These are phyloP conservation scores for Venturia nashicola DNA, from an alignment of 2,329 filamentous ascomycete species.

Conservation along the genomic window DNA sequence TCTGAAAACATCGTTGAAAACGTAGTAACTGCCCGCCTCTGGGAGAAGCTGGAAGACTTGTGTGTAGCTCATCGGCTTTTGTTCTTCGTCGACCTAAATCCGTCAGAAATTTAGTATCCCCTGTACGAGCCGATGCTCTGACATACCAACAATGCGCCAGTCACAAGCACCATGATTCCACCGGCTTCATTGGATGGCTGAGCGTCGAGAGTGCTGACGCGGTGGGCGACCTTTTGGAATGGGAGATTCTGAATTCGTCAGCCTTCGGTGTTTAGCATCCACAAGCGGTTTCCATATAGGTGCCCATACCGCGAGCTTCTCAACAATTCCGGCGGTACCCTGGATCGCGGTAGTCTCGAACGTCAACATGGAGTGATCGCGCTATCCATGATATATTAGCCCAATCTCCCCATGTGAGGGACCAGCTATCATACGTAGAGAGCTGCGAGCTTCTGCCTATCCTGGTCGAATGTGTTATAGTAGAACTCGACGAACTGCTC, in stretches of 20 bases:
- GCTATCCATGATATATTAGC: slow-evolving; percentile 35
- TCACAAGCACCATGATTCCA: slow-evolving; percentile 77
- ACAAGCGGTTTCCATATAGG: neutral
- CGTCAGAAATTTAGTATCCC: slow-evolving; percentile 10
- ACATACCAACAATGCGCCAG: slow-evolving; percentile 66
- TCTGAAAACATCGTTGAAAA: slow-evolving; percentile 93
- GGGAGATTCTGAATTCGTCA: slow-evolving; percentile 51
- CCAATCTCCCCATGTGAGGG: slow-evolving; percentile 1
- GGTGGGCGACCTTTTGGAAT: slow-evolving; percentile 71
- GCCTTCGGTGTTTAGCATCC: neutral
- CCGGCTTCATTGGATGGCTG: slow-evolving; percentile 60
- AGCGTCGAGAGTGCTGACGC: slow-evolving; percentile 65
- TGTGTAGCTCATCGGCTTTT: slow-evolving; percentile 79
- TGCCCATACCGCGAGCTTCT: slow-evolving; percentile 64
- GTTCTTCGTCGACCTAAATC: slow-evolving; percentile 67
- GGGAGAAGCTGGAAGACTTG: slow-evolving; percentile 78
- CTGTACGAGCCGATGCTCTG: neutral
- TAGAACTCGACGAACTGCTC: slow-evolving; percentile 85
- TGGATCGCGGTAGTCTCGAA: slow-evolving; percentile 63
- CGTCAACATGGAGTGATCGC: slow-evolving; percentile 79
- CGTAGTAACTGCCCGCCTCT: slow-evolving; percentile 63
- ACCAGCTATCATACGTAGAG: slow-evolving; percentile 62
- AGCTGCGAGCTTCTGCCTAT: slow-evolving; percentile 49
- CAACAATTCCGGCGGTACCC: slow-evolving; percentile 54
- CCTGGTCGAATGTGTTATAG: slow-evolving; percentile 73